Evolutionary conservation across 106 monocot genomes (phyloP).

Genomic region (Dendrobium chrysotoxum): DNA sequence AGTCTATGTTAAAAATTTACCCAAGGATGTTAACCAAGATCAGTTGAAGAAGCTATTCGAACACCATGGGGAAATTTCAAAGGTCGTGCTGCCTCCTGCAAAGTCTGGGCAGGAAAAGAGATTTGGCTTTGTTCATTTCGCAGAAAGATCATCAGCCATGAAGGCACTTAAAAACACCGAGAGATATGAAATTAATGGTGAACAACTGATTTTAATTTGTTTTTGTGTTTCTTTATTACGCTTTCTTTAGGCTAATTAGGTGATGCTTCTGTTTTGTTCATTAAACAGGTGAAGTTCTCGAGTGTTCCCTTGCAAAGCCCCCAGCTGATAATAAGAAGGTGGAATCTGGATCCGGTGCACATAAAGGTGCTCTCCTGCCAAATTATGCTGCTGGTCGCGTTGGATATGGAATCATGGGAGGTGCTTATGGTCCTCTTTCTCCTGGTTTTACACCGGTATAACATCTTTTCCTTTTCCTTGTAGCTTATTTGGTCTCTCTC

Average conservation of each 20-base stretch:
- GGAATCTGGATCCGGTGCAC: conserved; percentile 21
- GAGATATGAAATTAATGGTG: conserved; percentile 89
- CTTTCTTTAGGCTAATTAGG: background rate
- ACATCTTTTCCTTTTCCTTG: background rate
- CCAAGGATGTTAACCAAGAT: conserved; percentile 69
- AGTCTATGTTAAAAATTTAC: conserved; percentile 91
- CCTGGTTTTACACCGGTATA: conserved; percentile 49
- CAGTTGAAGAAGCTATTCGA: conserved; percentile 77
- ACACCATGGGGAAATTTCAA: conserved; percentile 76
- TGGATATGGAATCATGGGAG: conserved; percentile 31
- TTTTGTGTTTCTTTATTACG: background rate
- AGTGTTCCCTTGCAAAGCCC: conserved; percentile 92
- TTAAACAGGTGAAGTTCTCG: conserved; percentile 65
- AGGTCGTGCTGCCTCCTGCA: conserved; percentile 74
- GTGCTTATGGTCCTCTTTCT: conserved; percentile 39
- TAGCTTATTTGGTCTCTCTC: background rate
- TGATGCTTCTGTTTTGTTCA: background rate
- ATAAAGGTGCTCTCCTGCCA: conserved; percentile 44
- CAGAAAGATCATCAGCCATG: conserved; percentile 64
- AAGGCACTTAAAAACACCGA: conserved; percentile 80
- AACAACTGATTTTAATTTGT: background rate
- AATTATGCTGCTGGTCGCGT: conserved; percentile 39
- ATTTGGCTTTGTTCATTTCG: conserved; percentile 95
- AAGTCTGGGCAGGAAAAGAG: conserved; percentile 84
- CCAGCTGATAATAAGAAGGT: conserved; percentile 59